phyloP scores from a whole-genome alignment of 305 asterid species.

The Caryopteris hybrid region DNA sequence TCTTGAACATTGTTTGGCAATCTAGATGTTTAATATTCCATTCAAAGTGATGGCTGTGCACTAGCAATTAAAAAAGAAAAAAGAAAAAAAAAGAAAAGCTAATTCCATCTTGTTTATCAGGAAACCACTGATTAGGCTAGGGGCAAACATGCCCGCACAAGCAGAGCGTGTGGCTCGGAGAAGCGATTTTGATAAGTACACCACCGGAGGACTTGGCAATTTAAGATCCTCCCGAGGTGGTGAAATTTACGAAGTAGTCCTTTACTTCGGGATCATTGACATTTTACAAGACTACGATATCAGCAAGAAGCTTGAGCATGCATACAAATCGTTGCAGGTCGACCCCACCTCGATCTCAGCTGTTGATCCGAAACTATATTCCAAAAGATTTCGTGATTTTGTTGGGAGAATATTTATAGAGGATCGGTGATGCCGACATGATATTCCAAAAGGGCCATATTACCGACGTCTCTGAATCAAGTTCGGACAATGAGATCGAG shows the following conservation, averaged over 20 bases:
- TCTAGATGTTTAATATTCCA: background rate
- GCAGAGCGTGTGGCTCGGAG: slow-evolving; percentile 81
- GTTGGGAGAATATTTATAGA: slow-evolving; percentile 71
- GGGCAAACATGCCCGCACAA: slow-evolving; percentile 99
- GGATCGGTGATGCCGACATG: slow-evolving; percentile 45
- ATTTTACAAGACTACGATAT: slow-evolving; percentile 89
- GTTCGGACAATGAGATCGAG: slow-evolving; percentile 9
- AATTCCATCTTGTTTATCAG: slow-evolving; percentile 29
- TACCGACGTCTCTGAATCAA: slow-evolving; percentile 12
- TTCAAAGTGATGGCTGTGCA: background rate
- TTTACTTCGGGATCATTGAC: slow-evolving; percentile 89
- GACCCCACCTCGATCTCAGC: slow-evolving; percentile 87
- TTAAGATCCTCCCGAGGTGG: slow-evolving; percentile 47
- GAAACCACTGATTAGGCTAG: slow-evolving; percentile 81
- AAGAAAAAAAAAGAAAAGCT: background rate
- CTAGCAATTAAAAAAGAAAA: background rate
- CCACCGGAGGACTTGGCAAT: slow-evolving; percentile 46
- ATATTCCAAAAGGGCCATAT: background rate
- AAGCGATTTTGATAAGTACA: slow-evolving; percentile 79
- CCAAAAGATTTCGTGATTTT: slow-evolving; percentile 83
- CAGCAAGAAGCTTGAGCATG: slow-evolving; percentile 89
- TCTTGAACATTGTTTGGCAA: background rate
- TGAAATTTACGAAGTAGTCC: slow-evolving; percentile 72
- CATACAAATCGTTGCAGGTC: slow-evolving; percentile 82
- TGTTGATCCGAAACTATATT: slow-evolving; percentile 85